Conservation (phyloP, 2,329 filamentous ascomycete species). For the Claviceps monticola region DNA sequence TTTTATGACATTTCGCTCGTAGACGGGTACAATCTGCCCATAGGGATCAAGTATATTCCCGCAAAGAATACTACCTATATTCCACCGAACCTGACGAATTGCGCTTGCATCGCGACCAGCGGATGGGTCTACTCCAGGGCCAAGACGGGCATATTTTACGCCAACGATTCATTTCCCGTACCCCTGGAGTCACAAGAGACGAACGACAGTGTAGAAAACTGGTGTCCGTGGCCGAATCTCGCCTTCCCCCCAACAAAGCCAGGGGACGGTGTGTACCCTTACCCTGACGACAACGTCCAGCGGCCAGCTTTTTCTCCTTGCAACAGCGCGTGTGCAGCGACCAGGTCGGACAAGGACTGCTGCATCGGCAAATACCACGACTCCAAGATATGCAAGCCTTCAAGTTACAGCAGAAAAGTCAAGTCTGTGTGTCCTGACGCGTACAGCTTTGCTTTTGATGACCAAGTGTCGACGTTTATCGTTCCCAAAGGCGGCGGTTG, state of each 20-base stretch:
- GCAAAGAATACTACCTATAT: slow-evolving; percentile 51
- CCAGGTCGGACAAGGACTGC: slow-evolving; percentile 54
- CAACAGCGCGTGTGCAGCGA: slow-evolving; percentile 61
- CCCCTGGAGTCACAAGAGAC: slow-evolving; percentile 50
- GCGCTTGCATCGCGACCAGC: slow-evolving; percentile 59
- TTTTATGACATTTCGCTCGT: slow-evolving; percentile 81
- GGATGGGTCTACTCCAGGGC: slow-evolving; percentile 44
- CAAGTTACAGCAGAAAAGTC: slow-evolving; percentile 52
- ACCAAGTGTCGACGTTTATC: slow-evolving; percentile 45
- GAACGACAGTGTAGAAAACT: slow-evolving; percentile 42
- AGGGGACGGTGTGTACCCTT: slow-evolving; percentile 64
- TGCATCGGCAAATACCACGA: slow-evolving; percentile 57
- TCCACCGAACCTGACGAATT: slow-evolving; percentile 63
- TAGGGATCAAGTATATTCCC: slow-evolving; percentile 48
- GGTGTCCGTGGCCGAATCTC: slow-evolving; percentile 75
- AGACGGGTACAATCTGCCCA: slow-evolving; percentile 69
- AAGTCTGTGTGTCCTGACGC: slow-evolving; percentile 73
- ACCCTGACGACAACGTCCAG: slow-evolving; percentile 60
- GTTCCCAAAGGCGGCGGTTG: slow-evolving; percentile 58
- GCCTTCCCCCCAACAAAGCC: slow-evolving; percentile 53
- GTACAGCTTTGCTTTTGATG: slow-evolving; percentile 61
- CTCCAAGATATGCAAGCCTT: slow-evolving; percentile 49
- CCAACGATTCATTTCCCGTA: slow-evolving; percentile 51
- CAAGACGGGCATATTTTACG: slow-evolving; percentile 41
- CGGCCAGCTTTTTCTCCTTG: slow-evolving; percentile 66